phyloP scores from a whole-genome alignment of 306 rosid species.

The Sechiopsis laciniata region DNA sequence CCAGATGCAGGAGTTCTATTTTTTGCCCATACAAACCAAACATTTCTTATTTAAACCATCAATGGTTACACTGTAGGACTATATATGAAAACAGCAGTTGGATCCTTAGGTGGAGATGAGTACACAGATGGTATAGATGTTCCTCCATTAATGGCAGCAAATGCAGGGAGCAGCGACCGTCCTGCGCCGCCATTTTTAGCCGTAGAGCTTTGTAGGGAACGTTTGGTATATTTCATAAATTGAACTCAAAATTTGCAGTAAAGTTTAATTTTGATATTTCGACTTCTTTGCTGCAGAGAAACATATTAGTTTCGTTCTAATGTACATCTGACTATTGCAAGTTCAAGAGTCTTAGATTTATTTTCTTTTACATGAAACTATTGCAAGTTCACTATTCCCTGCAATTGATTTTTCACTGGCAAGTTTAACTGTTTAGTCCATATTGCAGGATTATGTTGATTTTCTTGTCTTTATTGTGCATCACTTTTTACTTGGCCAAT shows the following conservation, averaged over 20 bases:
- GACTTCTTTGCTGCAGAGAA: neutral
- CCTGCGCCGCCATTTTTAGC: constrained; percentile 64
- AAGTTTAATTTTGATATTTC: neutral
- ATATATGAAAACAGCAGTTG: too few relatives aligned
- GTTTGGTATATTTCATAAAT: constrained; percentile 44
- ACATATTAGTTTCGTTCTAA: neutral
- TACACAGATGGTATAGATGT: constrained; percentile 42
- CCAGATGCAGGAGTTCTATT: neutral
- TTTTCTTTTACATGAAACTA: neutral
- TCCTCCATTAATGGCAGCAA: constrained; percentile 69
- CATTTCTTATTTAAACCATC: neutral
- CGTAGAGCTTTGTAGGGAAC: constrained; percentile 84
- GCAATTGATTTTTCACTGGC: constrained; percentile 82
- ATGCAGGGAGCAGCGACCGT: constrained; percentile 53
- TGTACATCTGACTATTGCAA: neutral
- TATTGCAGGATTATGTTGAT: constrained; percentile 4
- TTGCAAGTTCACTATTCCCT: constrained; percentile 70
- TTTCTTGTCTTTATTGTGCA: constrained; percentile 12
- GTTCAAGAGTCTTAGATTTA: neutral
- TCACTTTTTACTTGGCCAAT: neutral
- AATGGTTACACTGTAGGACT: constrained; percentile 29
- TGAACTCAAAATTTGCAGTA: neutral
- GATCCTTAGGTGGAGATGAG: constrained; percentile 30
- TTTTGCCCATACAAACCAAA: neutral
- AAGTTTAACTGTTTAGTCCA: constrained; percentile 18